phyloP scores from a whole-genome alignment of 2,329 filamentous ascomycete species.

The Trichoderma polysporum region DNA sequence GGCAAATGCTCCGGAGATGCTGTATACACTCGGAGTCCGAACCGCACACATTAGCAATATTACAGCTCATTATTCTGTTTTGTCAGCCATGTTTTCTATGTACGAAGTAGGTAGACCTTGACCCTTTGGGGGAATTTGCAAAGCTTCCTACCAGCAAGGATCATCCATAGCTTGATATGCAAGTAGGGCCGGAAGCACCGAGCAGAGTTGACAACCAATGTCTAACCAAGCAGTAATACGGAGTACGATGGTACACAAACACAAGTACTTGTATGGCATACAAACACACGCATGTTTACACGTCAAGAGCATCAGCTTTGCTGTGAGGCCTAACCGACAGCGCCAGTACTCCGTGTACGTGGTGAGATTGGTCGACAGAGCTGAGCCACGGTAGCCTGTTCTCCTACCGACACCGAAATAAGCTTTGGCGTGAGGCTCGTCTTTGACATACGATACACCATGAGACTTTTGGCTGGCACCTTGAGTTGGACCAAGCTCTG shows the following conservation, averaged over 20 bases:
- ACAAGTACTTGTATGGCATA: neutral
- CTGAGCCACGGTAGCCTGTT: neutral
- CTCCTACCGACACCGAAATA: neutral
- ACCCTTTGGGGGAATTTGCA: neutral
- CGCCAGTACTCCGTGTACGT: neutral
- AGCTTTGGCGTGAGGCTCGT: constrained; percentile 4
- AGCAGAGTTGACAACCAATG: neutral
- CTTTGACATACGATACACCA: constrained; percentile 3
- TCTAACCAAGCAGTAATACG: neutral
- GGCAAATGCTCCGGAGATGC: constrained; percentile 1
- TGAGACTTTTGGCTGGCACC: neutral
- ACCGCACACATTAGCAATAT: neutral
- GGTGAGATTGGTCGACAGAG: neutral
- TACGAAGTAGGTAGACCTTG: neutral
- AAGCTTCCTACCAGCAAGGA: neutral
- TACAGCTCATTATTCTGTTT: constrained; percentile 7
- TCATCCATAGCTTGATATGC: neutral
- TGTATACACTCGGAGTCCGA: constrained; percentile 1
- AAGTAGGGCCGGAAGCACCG: neutral
- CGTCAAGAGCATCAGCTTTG: neutral
- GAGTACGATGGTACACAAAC: neutral
- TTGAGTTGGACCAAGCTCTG: neutral
- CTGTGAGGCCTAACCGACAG: neutral
- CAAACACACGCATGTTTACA: neutral
- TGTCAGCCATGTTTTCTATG: neutral